Base-by-base conservation (phyloP, 139 green algal species). In the Trebouxia sp. region DNA sequence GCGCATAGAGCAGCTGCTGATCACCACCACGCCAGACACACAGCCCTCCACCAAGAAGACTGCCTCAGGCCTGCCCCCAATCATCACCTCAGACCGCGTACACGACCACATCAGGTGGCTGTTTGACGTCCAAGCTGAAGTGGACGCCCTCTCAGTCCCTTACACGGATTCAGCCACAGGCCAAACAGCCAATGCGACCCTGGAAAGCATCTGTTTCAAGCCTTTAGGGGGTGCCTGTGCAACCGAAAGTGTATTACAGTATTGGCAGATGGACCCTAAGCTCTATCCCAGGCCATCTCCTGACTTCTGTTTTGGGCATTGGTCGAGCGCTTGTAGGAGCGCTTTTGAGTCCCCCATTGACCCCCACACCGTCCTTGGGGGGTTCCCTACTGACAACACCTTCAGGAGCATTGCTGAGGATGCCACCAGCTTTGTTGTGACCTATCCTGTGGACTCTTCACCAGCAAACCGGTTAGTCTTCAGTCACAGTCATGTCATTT, bases 201-300 rank as follows among this genome's bases (percentile, higher is more conserved):
- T 98, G 32, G 5, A 77, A 14, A 88, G 91, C 53, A 88, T 98
- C 3, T 98, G 94, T 89, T 96, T 92, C 87, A 94, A 94, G 78
- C 94, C 94, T 1, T 90, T 97, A 53, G 94, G 92, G 11, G 85
- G 82, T 14, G 83, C 78, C 0, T 98, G 94, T 81, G 94, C 91
- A 37, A 94, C 87, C 0, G 87, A 97, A 81, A 94, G 86, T 62
- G 80, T 97, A 22, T 86, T 96, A 86, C 93, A 98, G 92, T 98
- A 96, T 83, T 98, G 94, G 94, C 76, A 90, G 14, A 94, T 97
- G 91, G 82, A 92, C 80, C 14, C 79, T 14, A 30, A 82, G 5
- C 55, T 87, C 1, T 91, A 87, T 50, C 50, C 88, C 55, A 84
- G 62, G 28, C 51, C 94, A 42, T 85, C 65, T 0, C 88, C 89